These are phyloP conservation scores for Fusarium sp. DNA, from an alignment of 2,329 filamentous ascomycete genomes.

Conservation along the genomic window DNA sequence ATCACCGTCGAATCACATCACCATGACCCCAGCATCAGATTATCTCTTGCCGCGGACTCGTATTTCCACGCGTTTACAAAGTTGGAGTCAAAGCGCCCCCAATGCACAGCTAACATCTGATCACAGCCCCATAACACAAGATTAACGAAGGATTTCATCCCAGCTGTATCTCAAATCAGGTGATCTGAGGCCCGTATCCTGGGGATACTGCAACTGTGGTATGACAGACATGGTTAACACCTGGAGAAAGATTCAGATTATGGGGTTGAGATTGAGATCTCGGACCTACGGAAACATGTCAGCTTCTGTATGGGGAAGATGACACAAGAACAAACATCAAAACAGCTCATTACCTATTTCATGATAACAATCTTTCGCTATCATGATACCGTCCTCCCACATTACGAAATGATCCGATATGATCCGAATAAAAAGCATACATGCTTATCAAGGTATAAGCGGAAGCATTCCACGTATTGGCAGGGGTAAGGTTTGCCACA, in stretches of 20 bases:
- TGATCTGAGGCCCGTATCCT: neutral
- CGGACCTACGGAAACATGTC: neutral
- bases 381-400: neutral
- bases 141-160: constrained; percentile 21
- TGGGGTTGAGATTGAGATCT: neutral
- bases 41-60: neutral
- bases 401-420: constrained; percentile 30
- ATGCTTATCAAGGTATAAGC: neutral
- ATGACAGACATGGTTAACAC: neutral
- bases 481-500: neutral
- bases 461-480: neutral
- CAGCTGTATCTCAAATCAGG: constrained; percentile 11
- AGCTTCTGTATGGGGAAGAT: neutral
- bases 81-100: neutral
- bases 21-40: neutral
- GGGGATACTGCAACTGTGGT: constrained; percentile 7
- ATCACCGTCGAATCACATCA: neutral
- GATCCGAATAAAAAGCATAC: constrained; percentile 4
- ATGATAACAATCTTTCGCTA: neutral
- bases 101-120: neutral
- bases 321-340: neutral
- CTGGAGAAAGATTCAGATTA: neutral
- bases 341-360: neutral
- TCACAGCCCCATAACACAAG: constrained; percentile 19
- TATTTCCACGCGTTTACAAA: neutral